Conservation (phyloP, 2,329 filamentous ascomycete genomes). For the Grosmannia huntii region DNA sequence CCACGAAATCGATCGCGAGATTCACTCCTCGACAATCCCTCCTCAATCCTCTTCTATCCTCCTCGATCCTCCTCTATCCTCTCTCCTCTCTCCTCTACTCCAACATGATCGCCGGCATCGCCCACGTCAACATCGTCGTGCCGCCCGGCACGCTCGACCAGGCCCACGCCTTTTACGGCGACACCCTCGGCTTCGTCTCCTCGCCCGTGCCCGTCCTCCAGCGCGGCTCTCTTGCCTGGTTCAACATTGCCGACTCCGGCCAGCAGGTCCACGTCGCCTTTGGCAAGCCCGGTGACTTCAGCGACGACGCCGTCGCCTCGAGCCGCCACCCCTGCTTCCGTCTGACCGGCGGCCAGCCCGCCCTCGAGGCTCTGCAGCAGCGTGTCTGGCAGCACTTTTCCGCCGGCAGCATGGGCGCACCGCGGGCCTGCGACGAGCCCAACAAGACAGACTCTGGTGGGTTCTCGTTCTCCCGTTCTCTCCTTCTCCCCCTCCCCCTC, state of each 20-base stretch:
- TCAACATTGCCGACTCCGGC: conserved; percentile 40
- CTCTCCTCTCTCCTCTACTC: background rate
- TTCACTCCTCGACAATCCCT: background rate
- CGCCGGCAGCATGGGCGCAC: conserved; percentile 34
- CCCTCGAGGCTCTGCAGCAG: conserved; percentile 32
- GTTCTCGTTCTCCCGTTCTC: conserved; percentile 1
- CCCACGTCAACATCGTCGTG: conserved; percentile 43
- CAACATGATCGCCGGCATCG: conserved; percentile 23
- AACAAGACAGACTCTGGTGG: conserved; percentile 25
- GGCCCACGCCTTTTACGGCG: conserved; percentile 40
- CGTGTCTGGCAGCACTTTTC: conserved; percentile 38
- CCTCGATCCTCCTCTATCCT: background rate
- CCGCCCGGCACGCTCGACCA: conserved; percentile 36
- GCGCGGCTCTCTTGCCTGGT: conserved; percentile 40
- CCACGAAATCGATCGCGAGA: too few species aligned
- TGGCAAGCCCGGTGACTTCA: conserved; percentile 22
- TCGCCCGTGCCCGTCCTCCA: conserved; percentile 40
- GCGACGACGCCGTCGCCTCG: conserved; percentile 18
- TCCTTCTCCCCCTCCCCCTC: too few species aligned
- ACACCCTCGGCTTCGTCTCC: conserved; percentile 40
- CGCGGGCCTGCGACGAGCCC: conserved; percentile 40
- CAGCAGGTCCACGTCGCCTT: conserved; percentile 45
- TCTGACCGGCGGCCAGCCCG: conserved; percentile 28
- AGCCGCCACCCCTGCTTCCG: conserved; percentile 47
- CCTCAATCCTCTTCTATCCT: too few species aligned